Conservation (phyloP, 2,329 filamentous ascomycete genomes). For the Stachybotrys elegans region DNA sequence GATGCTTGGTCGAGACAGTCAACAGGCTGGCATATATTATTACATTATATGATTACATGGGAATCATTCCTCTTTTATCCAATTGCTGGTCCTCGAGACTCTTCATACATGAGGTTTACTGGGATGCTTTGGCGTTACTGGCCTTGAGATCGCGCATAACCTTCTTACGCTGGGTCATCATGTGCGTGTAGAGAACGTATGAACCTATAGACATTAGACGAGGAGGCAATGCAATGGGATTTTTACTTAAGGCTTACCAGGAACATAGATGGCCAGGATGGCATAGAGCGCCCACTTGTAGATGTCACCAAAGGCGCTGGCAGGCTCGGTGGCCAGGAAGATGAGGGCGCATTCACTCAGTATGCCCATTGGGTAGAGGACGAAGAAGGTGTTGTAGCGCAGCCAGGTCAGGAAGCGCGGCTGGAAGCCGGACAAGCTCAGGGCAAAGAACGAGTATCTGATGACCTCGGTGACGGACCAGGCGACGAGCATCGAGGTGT, state of each 20-base stretch:
- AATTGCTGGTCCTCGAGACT: no score
- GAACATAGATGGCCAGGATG: constrained; percentile 72
- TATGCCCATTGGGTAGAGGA: constrained; percentile 91
- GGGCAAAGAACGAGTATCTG: constrained; percentile 86
- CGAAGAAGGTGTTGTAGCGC: constrained; percentile 86
- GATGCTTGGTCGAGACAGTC: neutral
- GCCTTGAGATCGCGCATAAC: constrained; percentile 61
- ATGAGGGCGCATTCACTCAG: constrained; percentile 81
- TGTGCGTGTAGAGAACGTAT: constrained; percentile 86
- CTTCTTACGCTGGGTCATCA: constrained; percentile 87
- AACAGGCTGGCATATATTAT: neutral
- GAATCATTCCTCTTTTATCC: no score
- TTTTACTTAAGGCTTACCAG: constrained; percentile 49
- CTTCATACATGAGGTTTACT: neutral
- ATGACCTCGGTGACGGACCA: constrained; percentile 92
- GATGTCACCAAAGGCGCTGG: constrained; percentile 38
- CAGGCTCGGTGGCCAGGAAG: constrained; percentile 61
- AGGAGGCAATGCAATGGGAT: neutral
- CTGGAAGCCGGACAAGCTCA: constrained; percentile 59
- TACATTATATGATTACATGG: no score
- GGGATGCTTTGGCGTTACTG: constrained; percentile 33
- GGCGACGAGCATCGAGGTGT: constrained; percentile 74
- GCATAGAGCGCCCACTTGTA: constrained; percentile 56
- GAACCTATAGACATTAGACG: constrained; percentile 44
- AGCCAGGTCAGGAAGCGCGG: constrained; percentile 70